Conservation (phyloP, 441 rosid species). For the Bruguiera hainesii region DNA sequence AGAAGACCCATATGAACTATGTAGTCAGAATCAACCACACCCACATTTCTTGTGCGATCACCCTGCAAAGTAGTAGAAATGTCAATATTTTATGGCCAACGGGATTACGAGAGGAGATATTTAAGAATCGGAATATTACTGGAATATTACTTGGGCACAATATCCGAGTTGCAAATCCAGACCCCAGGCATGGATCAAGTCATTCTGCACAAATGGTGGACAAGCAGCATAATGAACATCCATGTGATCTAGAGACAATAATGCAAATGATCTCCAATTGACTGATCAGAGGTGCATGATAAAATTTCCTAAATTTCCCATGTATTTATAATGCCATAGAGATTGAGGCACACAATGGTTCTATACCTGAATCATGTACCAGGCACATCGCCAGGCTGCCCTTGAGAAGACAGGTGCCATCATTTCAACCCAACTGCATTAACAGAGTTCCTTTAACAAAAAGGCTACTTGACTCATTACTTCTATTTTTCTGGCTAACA, state of each 20-base stretch:
- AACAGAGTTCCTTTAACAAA: slow-evolving; percentile 2
- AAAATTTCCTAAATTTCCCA: too few relatives aligned
- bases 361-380: slow-evolving; percentile 91
- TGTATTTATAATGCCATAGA: background rate
- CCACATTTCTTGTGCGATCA: slow-evolving; percentile 75
- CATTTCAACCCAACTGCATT: slow-evolving; percentile 93
- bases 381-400: slow-evolving; percentile 83
- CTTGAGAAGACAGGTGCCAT: slow-evolving; percentile 97
- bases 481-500: slow-evolving; percentile 3
- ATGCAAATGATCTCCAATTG: background rate
- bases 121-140: slow-evolving; percentile 33
- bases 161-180: slow-evolving; percentile 80
- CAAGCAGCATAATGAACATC: background rate
- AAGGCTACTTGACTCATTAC: background rate
- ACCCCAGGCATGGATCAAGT: slow-evolving; percentile 95
- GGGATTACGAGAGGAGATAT: slow-evolving; percentile 5
- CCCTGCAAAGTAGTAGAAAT: slow-evolving; percentile 42
- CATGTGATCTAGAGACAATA: background rate
- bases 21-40: slow-evolving; percentile 86
- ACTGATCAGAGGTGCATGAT: background rate
- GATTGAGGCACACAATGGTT: background rate
- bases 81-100: slow-evolving; percentile 12
- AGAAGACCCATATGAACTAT: slow-evolving; percentile 72
- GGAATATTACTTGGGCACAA: slow-evolving; percentile 66
- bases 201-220: slow-evolving; percentile 52